These are phyloP conservation scores for Neurospora sp. DNA, from an alignment of 495 filamentous ascomycete species.

Conservation along the genomic window DNA sequence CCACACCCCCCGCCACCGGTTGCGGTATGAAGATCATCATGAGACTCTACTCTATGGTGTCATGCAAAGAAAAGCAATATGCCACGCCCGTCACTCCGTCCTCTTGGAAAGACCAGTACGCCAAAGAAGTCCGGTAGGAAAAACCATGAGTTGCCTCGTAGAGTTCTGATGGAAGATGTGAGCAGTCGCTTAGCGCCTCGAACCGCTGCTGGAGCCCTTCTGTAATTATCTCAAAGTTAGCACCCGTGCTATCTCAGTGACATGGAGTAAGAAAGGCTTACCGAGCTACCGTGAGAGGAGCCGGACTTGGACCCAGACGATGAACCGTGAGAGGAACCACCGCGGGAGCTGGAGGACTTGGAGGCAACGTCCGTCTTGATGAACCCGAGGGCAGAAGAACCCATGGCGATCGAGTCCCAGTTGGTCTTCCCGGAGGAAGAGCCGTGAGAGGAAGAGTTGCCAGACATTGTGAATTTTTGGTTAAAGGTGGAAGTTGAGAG, in stretches of 20 bases:
- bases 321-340: neutral
- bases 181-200: neutral
- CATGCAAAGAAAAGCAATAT: neutral
- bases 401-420: neutral
- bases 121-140: neutral
- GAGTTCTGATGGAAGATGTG: neutral
- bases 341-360: neutral
- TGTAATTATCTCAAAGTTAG: neutral
- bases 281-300: neutral
- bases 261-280: neutral
- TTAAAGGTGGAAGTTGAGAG: neutral
- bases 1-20: neutral
- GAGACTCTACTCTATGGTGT: neutral
- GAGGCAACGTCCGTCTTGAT: neutral
- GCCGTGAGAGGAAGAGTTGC: neutral
- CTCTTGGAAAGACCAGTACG: neutral
- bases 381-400: neutral
- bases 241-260: neutral
- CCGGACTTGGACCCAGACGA: neutral
- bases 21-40: neutral
- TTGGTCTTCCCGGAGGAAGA: neutral
- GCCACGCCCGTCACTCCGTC: neutral
- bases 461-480: neutral
- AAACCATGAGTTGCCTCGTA: neutral
- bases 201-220: neutral